These are phyloP conservation scores for Fonsecaea pedrosoi DNA, from an alignment of 2,329 filamentous ascomycete species.

Conservation along the genomic window DNA sequence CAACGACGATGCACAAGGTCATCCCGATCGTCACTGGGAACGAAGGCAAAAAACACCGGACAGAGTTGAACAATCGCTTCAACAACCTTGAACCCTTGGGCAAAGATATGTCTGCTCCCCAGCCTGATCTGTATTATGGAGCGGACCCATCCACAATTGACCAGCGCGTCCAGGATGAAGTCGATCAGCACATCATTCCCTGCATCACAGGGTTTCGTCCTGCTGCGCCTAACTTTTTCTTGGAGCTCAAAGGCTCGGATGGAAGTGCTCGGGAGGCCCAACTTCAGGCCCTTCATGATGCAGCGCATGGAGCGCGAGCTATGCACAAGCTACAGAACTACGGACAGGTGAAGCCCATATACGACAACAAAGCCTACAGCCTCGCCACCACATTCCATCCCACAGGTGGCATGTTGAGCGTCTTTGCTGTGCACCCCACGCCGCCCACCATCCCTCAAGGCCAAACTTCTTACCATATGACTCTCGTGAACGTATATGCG, in stretches of 20 bases:
- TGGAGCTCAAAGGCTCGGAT: conserved; percentile 29
- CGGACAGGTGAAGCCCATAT: too few species aligned
- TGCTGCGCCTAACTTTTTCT: conserved; percentile 30
- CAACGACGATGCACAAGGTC: too few species aligned
- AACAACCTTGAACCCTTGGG: conserved; percentile 26
- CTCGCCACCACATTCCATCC: too few species aligned
- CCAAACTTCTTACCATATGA: conserved; percentile 51
- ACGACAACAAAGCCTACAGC: too few species aligned
- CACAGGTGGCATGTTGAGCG: conserved; percentile 13
- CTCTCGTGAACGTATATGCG: conserved; percentile 42
- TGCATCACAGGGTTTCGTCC: conserved; percentile 36
- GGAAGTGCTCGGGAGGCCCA: conserved; percentile 8
- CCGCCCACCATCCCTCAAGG: conserved; percentile 17
- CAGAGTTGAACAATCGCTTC: conserved; percentile 1
- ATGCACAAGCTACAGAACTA: too few species aligned
- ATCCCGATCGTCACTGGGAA: too few species aligned
- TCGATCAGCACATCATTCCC: conserved; percentile 20
- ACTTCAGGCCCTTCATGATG: too few species aligned
- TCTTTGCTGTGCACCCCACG: conserved; percentile 23
- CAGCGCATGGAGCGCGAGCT: too few species aligned
- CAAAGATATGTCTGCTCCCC: conserved; percentile 15
- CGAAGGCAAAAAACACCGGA: too few species aligned
- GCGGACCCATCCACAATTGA: background rate
- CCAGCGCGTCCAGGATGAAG: too few species aligned
- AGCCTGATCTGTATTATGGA: conserved; percentile 28